phyloP scores from a whole-genome alignment of 257 asterid species.

The Datura wrightii region DNA sequence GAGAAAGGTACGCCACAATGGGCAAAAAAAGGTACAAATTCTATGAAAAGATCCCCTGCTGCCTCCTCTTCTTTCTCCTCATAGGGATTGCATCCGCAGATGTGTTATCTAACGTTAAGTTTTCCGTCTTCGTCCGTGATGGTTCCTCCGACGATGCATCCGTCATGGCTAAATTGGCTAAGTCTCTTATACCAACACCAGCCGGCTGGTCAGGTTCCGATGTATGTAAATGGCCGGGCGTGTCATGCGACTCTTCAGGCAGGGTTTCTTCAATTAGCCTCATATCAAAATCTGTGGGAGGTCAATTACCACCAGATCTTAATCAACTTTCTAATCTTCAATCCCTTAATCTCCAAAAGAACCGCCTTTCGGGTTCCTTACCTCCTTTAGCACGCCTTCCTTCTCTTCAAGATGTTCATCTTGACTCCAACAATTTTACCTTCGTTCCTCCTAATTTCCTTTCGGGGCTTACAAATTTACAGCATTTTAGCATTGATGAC shows the following conservation, averaged over 20 bases:
- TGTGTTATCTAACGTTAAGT: not conserved
- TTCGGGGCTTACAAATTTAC: slow-evolving; percentile 60
- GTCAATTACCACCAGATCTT: slow-evolving; percentile 56
- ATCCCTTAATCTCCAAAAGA: slow-evolving; percentile 59
- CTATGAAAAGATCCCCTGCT: slow-evolving; percentile 35
- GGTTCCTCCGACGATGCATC: slow-evolving; percentile 56
- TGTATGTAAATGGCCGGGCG: slow-evolving; percentile 76
- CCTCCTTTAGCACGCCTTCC: slow-evolving; percentile 59
- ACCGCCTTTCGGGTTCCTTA: slow-evolving; percentile 61
- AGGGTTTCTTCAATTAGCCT: slow-evolving; percentile 60
- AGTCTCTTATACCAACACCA: slow-evolving; percentile 57
- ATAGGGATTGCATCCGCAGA: slow-evolving; percentile 22
- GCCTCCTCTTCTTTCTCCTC: slow-evolving; percentile 39
- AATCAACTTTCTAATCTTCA: slow-evolving; percentile 64
- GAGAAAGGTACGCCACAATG: slow-evolving; percentile 44
- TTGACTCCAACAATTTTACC: slow-evolving; percentile 64
- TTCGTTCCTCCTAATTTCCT: slow-evolving; percentile 61
- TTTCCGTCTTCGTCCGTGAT: slow-evolving; percentile 34
- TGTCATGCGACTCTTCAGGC: slow-evolving; percentile 58
- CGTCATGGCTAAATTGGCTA: slow-evolving; percentile 65
- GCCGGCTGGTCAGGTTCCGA: slow-evolving; percentile 60
- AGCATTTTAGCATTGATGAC: slow-evolving; percentile 58
- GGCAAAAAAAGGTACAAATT: slow-evolving; percentile 41
- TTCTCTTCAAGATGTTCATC: slow-evolving; percentile 52
- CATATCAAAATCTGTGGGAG: slow-evolving; percentile 53